These are phyloP conservation scores for Gynandropsis gynandra DNA, from an alignment of 345 rosid genomes.

Conservation along the genomic window DNA sequence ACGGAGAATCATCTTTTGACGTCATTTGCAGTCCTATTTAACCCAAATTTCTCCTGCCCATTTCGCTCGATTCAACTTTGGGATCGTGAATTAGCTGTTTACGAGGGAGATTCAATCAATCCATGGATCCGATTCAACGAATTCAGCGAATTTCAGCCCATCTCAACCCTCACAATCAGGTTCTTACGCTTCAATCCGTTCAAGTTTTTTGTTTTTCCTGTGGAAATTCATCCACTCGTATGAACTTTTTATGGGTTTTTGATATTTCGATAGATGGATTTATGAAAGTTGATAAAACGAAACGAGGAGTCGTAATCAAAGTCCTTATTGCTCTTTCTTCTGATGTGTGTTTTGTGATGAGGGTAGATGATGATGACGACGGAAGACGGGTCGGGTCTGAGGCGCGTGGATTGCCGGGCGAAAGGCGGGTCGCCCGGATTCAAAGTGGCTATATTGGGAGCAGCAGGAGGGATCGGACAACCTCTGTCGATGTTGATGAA, in stretches of 20 bases:
- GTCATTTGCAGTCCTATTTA: constrained; percentile 5
- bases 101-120: constrained; percentile 23
- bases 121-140: constrained; percentile 50
- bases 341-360: neutral
- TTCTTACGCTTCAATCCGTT: constrained; percentile 15
- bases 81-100: neutral
- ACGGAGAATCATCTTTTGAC: constrained; percentile 16
- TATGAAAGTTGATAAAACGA: neutral
- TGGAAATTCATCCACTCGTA: neutral
- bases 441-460: constrained; percentile 89
- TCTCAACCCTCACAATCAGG: constrained; percentile 52
- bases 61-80: neutral
- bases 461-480: constrained; percentile 97
- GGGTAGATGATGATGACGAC: constrained; percentile 20
- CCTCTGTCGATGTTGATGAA: constrained; percentile 92
- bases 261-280: neutral
- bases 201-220: neutral
- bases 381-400: constrained; percentile 40
- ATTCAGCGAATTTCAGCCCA: constrained; percentile 74
- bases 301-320: too few relatives aligned
- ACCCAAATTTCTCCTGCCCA: neutral
- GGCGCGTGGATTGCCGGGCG: constrained; percentile 56
- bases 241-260: neutral
- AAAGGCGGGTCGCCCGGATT: constrained; percentile 86
- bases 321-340: neutral